Percentiles rank a stretch among this genome's conserved stretches.
Conservation (phyloP, 108 stramenopile genomes). For the Parmales sp. region DNA sequence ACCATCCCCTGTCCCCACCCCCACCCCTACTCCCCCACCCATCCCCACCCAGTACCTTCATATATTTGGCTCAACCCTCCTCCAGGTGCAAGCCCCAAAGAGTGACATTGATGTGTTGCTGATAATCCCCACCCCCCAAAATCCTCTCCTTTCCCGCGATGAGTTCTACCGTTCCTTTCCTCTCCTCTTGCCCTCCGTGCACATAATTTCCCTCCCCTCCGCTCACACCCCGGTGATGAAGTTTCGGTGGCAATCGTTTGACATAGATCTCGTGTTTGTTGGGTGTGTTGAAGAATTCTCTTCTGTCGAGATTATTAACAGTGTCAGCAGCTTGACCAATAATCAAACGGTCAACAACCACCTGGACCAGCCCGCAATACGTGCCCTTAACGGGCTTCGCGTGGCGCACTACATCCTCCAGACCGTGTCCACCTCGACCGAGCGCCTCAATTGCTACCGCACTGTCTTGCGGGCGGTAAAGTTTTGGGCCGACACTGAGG, state of each 20-base stretch:
- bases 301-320: slow-evolving; percentile 34
- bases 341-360: slow-evolving; percentile 28
- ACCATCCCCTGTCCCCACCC: no score
- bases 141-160: no score
- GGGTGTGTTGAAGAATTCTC: slow-evolving; percentile 20
- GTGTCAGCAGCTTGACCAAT: no score
- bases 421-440: slow-evolving; percentile 29
- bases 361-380: slow-evolving; percentile 30
- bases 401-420: slow-evolving; percentile 36
- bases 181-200: no score
- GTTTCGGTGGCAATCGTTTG: slow-evolving; percentile 33
- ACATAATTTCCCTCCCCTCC: no score
- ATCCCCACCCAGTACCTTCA: no score
- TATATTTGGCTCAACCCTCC: no score
- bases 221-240: slow-evolving; percentile 46
- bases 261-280: slow-evolving; percentile 46
- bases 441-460: slow-evolving; percentile 15
- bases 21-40: no score
- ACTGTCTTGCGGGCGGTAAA: slow-evolving; percentile 28
- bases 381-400: slow-evolving; percentile 41
- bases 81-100: no score
- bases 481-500: slow-evolving; percentile 39
- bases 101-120: no score
- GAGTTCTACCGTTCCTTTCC: no score
- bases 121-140: no score